Evolutionary conservation across 202 grass and related monocot genomes (phyloP).

Genomic region (Bolboschoenoplectus hybrid): DNA sequence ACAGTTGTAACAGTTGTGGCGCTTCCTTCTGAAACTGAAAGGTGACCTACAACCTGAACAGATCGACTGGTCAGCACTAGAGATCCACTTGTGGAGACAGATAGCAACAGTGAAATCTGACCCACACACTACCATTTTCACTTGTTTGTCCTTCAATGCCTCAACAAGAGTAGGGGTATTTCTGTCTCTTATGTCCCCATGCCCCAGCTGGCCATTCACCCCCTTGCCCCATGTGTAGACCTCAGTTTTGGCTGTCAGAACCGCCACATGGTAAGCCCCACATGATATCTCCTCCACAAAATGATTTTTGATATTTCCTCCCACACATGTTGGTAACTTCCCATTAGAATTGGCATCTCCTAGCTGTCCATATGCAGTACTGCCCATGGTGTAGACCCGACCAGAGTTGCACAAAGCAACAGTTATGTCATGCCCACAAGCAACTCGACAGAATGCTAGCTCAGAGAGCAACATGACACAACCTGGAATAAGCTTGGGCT

Average conservation of each 20-base stretch:
- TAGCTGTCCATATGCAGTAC: constrained; percentile 63
- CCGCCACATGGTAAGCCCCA: constrained; percentile 74
- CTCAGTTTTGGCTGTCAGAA: constrained; percentile 64
- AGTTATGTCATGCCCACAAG: constrained; percentile 69
- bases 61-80: constrained; percentile 61
- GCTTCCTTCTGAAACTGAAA: constrained; percentile 69
- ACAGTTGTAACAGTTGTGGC: constrained; percentile 83
- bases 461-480: constrained; percentile 55
- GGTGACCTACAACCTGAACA: constrained; percentile 63
- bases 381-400: constrained; percentile 66
- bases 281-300: constrained; percentile 72
- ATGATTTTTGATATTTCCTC: constrained; percentile 52
- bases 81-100: constrained; percentile 58
- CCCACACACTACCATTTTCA: constrained; percentile 63
- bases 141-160: constrained; percentile 74
- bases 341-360: constrained; percentile 53
- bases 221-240: constrained; percentile 83
- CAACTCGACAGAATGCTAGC: constrained; percentile 51
- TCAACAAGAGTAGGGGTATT: constrained; percentile 58
- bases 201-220: constrained; percentile 68
- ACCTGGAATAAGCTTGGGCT: constrained; percentile 54
- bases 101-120: constrained; percentile 58
- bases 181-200: constrained; percentile 54
- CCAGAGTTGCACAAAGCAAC: constrained; percentile 57
- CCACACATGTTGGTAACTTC: constrained; percentile 55